A percentile compares a stretch with the other conserved stretches of the same genome.
phyloP scores from a whole-genome alignment of 148 eudicot genomes.

The Cornus kousa region DNA sequence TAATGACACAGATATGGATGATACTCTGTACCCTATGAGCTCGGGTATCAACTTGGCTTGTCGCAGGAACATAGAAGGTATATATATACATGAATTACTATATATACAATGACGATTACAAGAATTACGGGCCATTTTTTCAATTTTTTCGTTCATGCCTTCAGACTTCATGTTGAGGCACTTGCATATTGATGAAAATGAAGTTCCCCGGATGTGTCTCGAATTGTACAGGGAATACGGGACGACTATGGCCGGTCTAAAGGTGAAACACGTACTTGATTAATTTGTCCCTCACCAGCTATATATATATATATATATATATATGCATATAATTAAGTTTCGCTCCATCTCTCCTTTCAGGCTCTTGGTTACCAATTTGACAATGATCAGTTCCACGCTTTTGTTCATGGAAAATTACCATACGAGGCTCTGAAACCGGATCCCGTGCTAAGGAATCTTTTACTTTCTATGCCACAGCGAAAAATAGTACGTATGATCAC shows the following conservation, averaged over 20 bases:
- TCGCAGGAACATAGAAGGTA: conserved; percentile 89
- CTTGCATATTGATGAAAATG: conserved; percentile 66
- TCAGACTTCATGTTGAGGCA: conserved; percentile 68
- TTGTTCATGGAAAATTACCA: conserved; percentile 79
- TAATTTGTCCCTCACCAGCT: too few relatives aligned
- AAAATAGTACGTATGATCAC: conserved; percentile 53
- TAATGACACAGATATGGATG: conserved; percentile 65
- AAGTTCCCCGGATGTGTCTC: conserved; percentile 74
- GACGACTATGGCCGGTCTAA: conserved; percentile 98
- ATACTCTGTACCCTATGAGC: conserved; percentile 88
- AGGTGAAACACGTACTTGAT: conserved; percentile 37
- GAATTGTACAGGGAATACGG: conserved; percentile 87
- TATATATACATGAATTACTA: not conserved
- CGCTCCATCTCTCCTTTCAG: conserved; percentile 28
- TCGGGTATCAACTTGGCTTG: conserved; percentile 87
- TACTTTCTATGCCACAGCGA: conserved; percentile 81
- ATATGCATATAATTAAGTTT: too few relatives aligned
- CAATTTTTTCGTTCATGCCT: not conserved
- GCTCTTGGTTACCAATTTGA: conserved; percentile 78
- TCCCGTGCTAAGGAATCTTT: conserved; percentile 65
- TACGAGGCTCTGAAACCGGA: conserved; percentile 75
- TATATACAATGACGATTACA: not conserved
- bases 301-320: too few relatives aligned
- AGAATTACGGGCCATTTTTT: not conserved
- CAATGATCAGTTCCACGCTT: conserved; percentile 67